These are phyloP conservation scores for Spongispora temasekensis DNA, from an alignment of 1,284 basidiomycete species.

Conservation along the genomic window DNA sequence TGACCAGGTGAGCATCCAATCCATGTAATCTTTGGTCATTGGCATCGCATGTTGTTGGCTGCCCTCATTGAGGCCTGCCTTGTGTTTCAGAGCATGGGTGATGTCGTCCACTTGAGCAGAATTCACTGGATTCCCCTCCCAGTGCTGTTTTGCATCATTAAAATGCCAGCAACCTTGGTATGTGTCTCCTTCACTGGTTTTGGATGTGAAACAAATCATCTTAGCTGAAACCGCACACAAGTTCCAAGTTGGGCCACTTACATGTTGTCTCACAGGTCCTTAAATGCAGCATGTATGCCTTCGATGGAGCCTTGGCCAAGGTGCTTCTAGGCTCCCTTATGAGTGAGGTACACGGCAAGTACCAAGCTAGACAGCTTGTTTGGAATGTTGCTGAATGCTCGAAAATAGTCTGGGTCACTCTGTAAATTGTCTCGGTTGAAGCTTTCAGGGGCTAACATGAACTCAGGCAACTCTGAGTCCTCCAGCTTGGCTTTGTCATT, in stretches of 20 bases:
- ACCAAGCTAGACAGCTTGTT: background rate
- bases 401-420: background rate
- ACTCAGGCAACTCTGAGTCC: too few relatives aligned
- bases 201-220: background rate
- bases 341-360: background rate
- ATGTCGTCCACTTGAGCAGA: background rate
- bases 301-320: background rate
- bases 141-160: background rate
- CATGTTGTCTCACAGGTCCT: background rate
- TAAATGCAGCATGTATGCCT: background rate
- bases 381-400: background rate
- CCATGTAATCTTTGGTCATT: background rate
- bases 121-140: background rate
- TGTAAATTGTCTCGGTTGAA: background rate
- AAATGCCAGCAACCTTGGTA: background rate
- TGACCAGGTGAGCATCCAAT: background rate
- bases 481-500: too few relatives aligned
- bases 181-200: background rate
- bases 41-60: background rate
- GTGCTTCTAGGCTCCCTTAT: background rate
- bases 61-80: background rate
- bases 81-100: background rate
- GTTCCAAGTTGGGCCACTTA: background rate
- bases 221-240: background rate
- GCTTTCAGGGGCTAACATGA: too few relatives aligned